Conservation (phyloP, 306 rosid genomes). For the Acmispon strigosus region DNA sequence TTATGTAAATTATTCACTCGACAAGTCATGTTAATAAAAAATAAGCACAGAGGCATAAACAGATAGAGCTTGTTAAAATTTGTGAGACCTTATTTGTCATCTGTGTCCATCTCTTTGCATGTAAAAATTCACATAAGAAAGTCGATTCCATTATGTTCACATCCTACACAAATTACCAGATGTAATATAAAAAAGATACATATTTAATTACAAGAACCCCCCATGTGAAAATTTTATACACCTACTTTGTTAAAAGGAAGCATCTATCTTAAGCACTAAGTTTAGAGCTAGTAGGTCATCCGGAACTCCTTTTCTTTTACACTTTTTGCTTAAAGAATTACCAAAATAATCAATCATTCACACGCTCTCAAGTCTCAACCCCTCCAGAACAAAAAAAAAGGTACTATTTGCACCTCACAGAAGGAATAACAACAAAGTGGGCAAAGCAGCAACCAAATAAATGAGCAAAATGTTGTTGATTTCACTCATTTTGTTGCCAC, state of each 20-base stretch:
- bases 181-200: background rate
- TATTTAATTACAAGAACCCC: conserved; percentile 19
- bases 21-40: no score
- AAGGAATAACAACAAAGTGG: conserved; percentile 35
- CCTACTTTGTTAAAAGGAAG: conserved; percentile 16
- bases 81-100: background rate
- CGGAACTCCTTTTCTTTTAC: background rate
- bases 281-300: conserved; percentile 17
- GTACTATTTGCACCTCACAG: conserved; percentile 30
- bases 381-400: background rate
- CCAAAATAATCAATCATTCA: conserved; percentile 12
- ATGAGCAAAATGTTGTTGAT: conserved; percentile 21
- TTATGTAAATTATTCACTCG: no score
- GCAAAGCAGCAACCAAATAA: conserved; percentile 30
- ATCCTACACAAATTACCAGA: background rate
- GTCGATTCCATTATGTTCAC: background rate
- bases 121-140: background rate
- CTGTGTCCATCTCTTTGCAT: background rate
- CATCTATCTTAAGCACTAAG: conserved; percentile 26
- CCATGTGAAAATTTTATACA: background rate
- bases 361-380: background rate
- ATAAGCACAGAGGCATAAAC: no score
- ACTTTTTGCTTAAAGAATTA: background rate
- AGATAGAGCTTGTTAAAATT: no score
- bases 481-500: conserved; percentile 37